A percentile compares a stretch with the other conserved stretches of the same genome.
Evolutionary conservation across 225 moss, liverwort and hornwort species (phyloP).

Genomic region (Physcomitrium patens): DNA sequence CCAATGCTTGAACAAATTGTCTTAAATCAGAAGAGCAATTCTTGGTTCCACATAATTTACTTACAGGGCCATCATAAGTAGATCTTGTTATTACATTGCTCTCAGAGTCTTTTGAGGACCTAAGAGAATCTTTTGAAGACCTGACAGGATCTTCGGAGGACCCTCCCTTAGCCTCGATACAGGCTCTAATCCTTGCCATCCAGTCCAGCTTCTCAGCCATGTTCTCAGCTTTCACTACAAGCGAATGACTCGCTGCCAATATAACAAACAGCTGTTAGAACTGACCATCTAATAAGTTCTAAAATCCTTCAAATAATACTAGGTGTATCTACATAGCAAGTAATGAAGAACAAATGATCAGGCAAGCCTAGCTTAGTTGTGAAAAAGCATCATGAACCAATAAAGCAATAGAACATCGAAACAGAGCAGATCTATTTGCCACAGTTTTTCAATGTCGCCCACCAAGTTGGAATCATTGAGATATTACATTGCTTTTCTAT

Average conservation of each 20-base stretch:
- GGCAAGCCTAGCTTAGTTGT: not conserved
- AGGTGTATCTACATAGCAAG: not conserved
- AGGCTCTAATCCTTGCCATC: conserved; percentile 82
- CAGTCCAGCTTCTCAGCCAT: conserved; percentile 98
- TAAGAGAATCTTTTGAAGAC: conserved; percentile 41
- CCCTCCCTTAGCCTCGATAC: conserved; percentile 57
- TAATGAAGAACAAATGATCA: not conserved
- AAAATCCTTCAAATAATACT: not conserved
- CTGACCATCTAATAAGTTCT: conserved; percentile 8
- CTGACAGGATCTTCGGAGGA: conserved; percentile 48
- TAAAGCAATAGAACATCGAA: not conserved
- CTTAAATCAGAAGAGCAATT: conserved; percentile 11
- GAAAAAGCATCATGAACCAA: conserved; percentile 5
- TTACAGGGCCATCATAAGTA: conserved; percentile 73
- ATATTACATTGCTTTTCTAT: not conserved
- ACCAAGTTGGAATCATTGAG: conserved; percentile 1
- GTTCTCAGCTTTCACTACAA: conserved; percentile 86
- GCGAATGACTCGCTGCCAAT: conserved; percentile 72
- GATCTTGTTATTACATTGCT: conserved; percentile 48
- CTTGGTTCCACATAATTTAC: conserved; percentile 12
- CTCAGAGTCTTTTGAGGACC: conserved; percentile 28
- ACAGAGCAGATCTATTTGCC: not conserved
- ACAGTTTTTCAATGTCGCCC: not conserved
- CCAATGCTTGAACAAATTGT: not conserved
- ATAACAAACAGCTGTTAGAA: conserved; percentile 33